Percentiles rank a stretch among this genome's conserved stretches.
phyloP scores from a whole-genome alignment of 441 rosid species.

The Macaranga tanarius region DNA sequence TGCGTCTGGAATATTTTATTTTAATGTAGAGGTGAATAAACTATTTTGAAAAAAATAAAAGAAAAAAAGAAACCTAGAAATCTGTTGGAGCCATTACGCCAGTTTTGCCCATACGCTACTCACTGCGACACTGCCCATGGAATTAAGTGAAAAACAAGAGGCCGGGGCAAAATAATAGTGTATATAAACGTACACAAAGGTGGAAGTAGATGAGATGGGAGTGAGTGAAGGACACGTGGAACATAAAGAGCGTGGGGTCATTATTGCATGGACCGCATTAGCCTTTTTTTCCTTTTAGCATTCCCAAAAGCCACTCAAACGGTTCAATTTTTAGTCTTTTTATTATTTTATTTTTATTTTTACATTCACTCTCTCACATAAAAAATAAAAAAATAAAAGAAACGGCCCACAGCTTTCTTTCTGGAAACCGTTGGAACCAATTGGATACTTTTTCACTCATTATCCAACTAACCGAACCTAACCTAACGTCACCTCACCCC shows the following conservation, averaged over 20 bases:
- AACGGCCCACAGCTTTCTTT: slow-evolving; percentile 26
- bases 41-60: too few species aligned
- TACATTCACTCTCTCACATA: neutral
- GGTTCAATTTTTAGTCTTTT: neutral
- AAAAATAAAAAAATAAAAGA: neutral
- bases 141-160: too few species aligned
- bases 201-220: too few species aligned
- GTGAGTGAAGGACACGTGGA: neutral
- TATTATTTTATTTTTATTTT: neutral
- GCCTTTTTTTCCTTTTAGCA: slow-evolving; percentile 12
- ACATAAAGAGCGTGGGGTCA: neutral
- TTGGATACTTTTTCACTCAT: neutral
- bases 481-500: neutral
- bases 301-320: slow-evolving; percentile 15
- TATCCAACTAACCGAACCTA: slow-evolving; percentile 14
- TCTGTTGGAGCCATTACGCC: too few species aligned
- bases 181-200: too few species aligned
- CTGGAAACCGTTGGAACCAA: slow-evolving; percentile 27
- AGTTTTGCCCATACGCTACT: too few species aligned
- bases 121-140: too few species aligned
- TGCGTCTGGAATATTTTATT: too few species aligned
- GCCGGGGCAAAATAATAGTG: too few species aligned
- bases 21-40: too few species aligned
- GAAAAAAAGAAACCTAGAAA: too few species aligned
- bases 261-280: too few species aligned